Evolutionary conservation across 345 rosid genomes (phyloP).

Genomic region (Rhodamnia rubescens): DNA sequence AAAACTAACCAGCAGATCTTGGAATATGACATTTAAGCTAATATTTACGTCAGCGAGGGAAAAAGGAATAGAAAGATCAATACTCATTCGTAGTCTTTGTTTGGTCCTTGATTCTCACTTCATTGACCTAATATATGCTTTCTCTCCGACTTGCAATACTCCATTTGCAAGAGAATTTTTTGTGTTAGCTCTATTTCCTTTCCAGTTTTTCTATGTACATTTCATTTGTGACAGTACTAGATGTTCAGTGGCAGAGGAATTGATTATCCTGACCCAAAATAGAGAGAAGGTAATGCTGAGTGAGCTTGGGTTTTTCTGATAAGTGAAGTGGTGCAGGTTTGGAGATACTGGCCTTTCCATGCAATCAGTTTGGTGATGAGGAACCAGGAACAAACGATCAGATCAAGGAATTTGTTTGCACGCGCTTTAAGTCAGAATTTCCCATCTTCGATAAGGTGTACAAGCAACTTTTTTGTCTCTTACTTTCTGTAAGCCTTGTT

Average conservation of each 20-base stretch:
- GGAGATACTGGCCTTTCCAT: conserved; percentile 81
- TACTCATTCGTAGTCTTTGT: background rate
- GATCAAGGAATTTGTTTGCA: conserved; percentile 60
- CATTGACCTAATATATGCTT: background rate
- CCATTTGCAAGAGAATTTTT: background rate
- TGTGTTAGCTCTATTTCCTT: background rate
- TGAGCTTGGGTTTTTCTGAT: background rate
- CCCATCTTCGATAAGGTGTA: conserved; percentile 71
- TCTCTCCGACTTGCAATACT: background rate
- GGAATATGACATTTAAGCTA: background rate
- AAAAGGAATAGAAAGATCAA: background rate
- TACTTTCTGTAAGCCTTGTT: background rate
- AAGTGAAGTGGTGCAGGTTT: conserved; percentile 30
- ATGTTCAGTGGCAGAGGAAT: background rate
- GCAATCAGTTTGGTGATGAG: conserved; percentile 86
- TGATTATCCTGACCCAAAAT: background rate
- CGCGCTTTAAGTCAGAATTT: conserved; percentile 73
- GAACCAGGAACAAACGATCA: conserved; percentile 72
- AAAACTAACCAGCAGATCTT: background rate
- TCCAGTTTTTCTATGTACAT: background rate
- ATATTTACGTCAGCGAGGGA: background rate
- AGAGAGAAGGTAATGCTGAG: background rate
- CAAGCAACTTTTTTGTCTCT: background rate
- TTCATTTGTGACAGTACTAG: background rate
- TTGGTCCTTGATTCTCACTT: background rate